These are phyloP conservation scores for Aurinia saxatilis DNA, from an alignment of 345 rosid species.

Conservation along the genomic window DNA sequence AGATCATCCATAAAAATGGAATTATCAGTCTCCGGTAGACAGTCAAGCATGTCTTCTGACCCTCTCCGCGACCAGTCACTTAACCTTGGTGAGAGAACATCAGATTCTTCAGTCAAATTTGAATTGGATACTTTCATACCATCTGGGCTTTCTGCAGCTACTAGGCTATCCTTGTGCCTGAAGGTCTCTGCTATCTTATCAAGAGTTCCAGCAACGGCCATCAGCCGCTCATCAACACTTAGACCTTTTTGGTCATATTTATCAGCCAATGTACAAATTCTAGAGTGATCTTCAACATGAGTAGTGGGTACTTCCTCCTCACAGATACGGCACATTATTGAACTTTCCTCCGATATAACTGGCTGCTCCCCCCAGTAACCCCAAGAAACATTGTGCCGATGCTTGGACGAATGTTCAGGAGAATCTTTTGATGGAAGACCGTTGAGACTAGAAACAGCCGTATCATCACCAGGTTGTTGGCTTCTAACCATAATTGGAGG, in stretches of 20 bases:
- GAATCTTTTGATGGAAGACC: constrained; percentile 51
- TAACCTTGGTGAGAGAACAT: constrained; percentile 79
- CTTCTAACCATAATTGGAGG: constrained; percentile 32
- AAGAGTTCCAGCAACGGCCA: constrained; percentile 77
- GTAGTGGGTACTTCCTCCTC: constrained; percentile 94
- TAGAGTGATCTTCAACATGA: constrained; percentile 91
- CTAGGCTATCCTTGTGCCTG: constrained; percentile 66
- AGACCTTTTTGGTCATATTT: constrained; percentile 84
- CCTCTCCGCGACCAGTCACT: constrained; percentile 98
- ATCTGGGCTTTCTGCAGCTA: constrained; percentile 76
- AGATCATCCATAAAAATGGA: constrained; percentile 78
- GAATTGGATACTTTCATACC: constrained; percentile 84
- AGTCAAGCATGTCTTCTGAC: constrained; percentile 98
- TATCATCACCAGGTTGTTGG: constrained; percentile 42
- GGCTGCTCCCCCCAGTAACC: constrained; percentile 92
- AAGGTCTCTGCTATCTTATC: constrained; percentile 82
- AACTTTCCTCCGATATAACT: constrained; percentile 58
- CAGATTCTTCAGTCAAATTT: constrained; percentile 82
- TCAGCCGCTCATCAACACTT: constrained; percentile 81
- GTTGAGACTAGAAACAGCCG: constrained; percentile 39
- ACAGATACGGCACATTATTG: constrained; percentile 96
- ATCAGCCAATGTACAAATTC: constrained; percentile 93
- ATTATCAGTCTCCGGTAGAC: constrained; percentile 83
- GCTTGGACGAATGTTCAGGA: constrained; percentile 60
- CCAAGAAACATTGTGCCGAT: constrained; percentile 87